Base-by-base conservation (phyloP, 768 basidiomycete species). In the Gautieria morchelliformis region DNA sequence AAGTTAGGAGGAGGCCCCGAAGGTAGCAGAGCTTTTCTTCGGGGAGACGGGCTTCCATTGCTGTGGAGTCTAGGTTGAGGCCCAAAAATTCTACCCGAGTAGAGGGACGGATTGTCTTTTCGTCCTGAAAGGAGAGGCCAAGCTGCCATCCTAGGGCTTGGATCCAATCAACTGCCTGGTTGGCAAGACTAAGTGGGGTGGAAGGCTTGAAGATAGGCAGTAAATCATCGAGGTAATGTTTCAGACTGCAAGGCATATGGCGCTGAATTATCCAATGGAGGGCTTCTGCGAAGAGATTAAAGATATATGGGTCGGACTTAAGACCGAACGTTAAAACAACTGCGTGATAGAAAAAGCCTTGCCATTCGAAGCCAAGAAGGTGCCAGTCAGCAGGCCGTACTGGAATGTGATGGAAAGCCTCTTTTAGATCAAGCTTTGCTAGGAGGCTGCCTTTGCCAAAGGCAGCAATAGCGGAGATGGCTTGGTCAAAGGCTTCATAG, bases 261-360 rank as follows among this genome's bases (percentile, higher is more conserved):
- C 65, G 63, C 12, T 64, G 58, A n/a, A 73, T 67, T 50, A 74
- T 73, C 72, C 72, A 75, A 54, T 74, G 73, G 11, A 74, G 64
- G 10, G 66, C 73, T 56, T 75, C 69, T 0, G 72, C 65, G 53
- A 73, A 73, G 1, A 74, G 65, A 54, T 74, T 72, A 63, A 72
- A 74, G n/a, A 75, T 73, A 60, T 73, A 72, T 4, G 3, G 71
- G 71, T 71, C 69, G 2, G 68, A 66, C 4, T 64, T 59, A 2
- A 68, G 35, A 0, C 72, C 71, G 60, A 75, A 75, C 0, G 59
- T 63, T 6, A 74, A 62, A 3, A 72, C 68, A 3, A 71, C 44
- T 24, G 63, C 59, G 39, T 67, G 66, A 54, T 69, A 74, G 50
- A 68, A 64, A 27, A 49, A n/a, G 9, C 50, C 52, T 1, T 62